Conservation (phyloP, 352 stramenopile species). For the Saprolegnia diclina region DNA sequence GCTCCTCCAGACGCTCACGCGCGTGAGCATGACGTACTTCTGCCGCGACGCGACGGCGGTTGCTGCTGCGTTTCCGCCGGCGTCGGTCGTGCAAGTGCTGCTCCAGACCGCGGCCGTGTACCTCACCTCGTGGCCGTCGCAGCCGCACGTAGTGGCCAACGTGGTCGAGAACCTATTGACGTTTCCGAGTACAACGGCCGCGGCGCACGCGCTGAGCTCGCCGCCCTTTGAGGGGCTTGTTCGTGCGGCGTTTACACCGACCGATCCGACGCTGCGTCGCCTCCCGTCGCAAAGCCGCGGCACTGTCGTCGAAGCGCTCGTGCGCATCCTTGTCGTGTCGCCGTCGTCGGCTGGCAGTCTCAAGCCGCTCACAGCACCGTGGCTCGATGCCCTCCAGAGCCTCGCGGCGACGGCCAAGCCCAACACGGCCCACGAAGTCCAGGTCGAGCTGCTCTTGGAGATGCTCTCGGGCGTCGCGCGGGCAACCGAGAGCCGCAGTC, state of each 20-base stretch:
- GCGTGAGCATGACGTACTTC: constrained; percentile 70
- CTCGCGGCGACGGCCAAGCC: constrained; percentile 47
- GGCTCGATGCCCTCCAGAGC: constrained; percentile 48
- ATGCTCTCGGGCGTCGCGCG: constrained; percentile 72
- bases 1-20: constrained; percentile 62
- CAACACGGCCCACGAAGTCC: constrained; percentile 51
- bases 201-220: constrained; percentile 45
- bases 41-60: constrained; percentile 38
- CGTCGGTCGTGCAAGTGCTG: constrained; percentile 63
- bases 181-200: constrained; percentile 57
- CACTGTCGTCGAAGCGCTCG: constrained; percentile 12
- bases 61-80: constrained; percentile 60
- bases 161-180: constrained; percentile 70
- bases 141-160: constrained; percentile 79
- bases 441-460: constrained; percentile 71
- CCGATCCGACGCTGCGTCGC: neutral
- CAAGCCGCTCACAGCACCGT: constrained; percentile 47
- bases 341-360: constrained; percentile 44
- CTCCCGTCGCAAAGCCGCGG: constrained; percentile 35
- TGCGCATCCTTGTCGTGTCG: constrained; percentile 44
- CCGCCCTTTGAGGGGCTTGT: constrained; percentile 69
- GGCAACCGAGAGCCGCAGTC: constrained; percentile 55
- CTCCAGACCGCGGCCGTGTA: constrained; percentile 63
- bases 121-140: constrained; percentile 72
- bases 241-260: constrained; percentile 35